Conservation (phyloP, 2,329 filamentous ascomycete species). For the Aureobasidium uvarum region DNA sequence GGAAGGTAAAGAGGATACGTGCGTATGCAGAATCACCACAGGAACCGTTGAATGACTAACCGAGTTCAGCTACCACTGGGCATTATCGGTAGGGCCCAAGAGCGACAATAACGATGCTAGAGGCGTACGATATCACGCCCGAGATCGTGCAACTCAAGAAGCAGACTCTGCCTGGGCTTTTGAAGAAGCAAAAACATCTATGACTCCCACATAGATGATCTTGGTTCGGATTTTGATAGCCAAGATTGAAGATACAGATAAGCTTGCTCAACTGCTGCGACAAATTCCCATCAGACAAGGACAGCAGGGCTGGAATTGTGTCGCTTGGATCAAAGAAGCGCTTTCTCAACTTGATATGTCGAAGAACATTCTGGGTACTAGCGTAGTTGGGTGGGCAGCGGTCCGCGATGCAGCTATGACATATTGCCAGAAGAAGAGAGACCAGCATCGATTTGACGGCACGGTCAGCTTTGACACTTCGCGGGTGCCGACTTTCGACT, state of each 20-base stretch:
- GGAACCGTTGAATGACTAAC: background rate
- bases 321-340: slow-evolving; percentile 3
- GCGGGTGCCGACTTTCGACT: background rate
- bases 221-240: background rate
- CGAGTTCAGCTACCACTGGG: background rate
- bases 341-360: background rate
- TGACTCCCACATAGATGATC: background rate
- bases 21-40: background rate
- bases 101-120: background rate
- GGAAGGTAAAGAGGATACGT: background rate
- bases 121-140: background rate
- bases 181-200: background rate
- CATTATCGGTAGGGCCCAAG: background rate
- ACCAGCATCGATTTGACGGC: slow-evolving; percentile 7
- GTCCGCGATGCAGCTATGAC: slow-evolving; percentile 7
- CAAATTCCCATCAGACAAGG: background rate
- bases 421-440: slow-evolving; percentile 6
- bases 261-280: background rate
- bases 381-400: background rate
- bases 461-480: background rate
- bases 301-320: slow-evolving; percentile 7
- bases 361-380: background rate
- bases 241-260: background rate
- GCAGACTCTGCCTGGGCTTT: background rate
- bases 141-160: background rate